These are phyloP conservation scores for Odontarrhena argentea DNA, from an alignment of 345 rosid species.

Conservation along the genomic window DNA sequence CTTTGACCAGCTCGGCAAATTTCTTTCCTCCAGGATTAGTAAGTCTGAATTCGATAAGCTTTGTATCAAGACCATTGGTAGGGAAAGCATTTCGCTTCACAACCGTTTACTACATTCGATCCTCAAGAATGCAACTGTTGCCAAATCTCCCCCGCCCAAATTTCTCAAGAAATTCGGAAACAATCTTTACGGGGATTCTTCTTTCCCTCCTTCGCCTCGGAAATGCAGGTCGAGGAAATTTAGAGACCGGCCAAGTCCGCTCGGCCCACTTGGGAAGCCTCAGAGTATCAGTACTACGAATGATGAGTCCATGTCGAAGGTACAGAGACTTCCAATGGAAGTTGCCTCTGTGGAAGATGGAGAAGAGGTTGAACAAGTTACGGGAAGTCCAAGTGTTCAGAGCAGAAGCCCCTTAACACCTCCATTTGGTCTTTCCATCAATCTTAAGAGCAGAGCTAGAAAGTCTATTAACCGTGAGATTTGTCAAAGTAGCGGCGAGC, in stretches of 20 bases:
- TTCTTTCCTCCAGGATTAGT: constrained; percentile 58
- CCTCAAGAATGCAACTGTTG: constrained; percentile 64
- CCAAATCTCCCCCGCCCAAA: constrained; percentile 58
- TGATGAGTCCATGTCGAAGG: constrained; percentile 60
- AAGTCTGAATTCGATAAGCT: constrained; percentile 69
- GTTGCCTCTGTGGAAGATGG: constrained; percentile 92
- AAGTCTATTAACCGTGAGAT: constrained; percentile 42
- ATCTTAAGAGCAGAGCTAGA: constrained; percentile 45
- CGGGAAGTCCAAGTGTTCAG: constrained; percentile 75
- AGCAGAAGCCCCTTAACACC: constrained; percentile 81
- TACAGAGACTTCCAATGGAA: constrained; percentile 55
- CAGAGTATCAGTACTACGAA: constrained; percentile 52
- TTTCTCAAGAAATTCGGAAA: constrained; percentile 40
- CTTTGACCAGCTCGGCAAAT: constrained; percentile 67
- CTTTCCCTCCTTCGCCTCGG: constrained; percentile 66
- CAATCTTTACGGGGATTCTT: constrained; percentile 47
- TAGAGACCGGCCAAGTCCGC: constrained; percentile 76
- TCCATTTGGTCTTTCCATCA: constrained; percentile 70
- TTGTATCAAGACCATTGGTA: constrained; percentile 64
- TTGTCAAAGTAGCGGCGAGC: constrained; percentile 59
- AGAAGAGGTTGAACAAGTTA: constrained; percentile 90
- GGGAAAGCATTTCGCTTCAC: constrained; percentile 71
- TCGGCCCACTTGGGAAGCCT: constrained; percentile 85
- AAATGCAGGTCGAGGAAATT: constrained; percentile 74
- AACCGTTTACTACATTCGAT: constrained; percentile 69